phyloP scores from a whole-genome alignment of 371 early-diverging fungal species.

The Quaeritorhiza haematococci region DNA sequence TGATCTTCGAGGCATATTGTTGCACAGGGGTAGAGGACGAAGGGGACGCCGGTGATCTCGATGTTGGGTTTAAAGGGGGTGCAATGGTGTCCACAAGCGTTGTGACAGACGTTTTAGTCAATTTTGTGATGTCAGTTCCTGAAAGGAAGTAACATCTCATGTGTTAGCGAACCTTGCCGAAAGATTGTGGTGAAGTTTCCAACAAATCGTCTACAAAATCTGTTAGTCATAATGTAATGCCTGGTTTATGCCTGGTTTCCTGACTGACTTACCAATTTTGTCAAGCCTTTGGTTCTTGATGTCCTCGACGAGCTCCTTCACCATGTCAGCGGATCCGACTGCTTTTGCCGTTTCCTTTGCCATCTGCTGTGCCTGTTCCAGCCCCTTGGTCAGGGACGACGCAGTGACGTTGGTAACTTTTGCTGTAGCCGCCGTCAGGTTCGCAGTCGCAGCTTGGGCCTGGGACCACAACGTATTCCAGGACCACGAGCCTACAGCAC shows the following conservation, averaged over 20 bases:
- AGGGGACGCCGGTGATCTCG: background rate
- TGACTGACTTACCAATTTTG: constrained; percentile 9
- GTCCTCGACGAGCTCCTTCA: constrained; percentile 16
- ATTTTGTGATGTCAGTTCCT: constrained; percentile 17
- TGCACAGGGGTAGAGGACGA: background rate
- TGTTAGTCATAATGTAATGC: background rate
- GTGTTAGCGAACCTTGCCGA: no score
- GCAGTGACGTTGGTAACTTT: background rate
- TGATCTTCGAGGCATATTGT: constrained; percentile 10
- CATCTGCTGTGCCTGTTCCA: constrained; percentile 13
- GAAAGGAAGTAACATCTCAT: no score
- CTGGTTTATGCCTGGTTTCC: background rate
- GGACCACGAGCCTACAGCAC: no score
- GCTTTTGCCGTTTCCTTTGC: constrained; percentile 26
- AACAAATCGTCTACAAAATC: background rate
- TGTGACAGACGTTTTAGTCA: constrained; percentile 6
- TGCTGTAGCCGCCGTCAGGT: constrained; percentile 8
- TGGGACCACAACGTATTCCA: constrained; percentile 15
- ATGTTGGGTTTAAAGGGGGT: constrained; percentile 14
- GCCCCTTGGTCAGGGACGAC: constrained; percentile 15
- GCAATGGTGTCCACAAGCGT: constrained; percentile 28
- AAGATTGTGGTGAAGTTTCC: background rate
- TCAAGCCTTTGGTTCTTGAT: constrained; percentile 14
- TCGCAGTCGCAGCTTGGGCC: constrained; percentile 3
- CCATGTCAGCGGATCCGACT: constrained; percentile 14